phyloP scores from a whole-genome alignment of 192 early-diverging fungal genomes.

The Gigaspora rosea region DNA sequence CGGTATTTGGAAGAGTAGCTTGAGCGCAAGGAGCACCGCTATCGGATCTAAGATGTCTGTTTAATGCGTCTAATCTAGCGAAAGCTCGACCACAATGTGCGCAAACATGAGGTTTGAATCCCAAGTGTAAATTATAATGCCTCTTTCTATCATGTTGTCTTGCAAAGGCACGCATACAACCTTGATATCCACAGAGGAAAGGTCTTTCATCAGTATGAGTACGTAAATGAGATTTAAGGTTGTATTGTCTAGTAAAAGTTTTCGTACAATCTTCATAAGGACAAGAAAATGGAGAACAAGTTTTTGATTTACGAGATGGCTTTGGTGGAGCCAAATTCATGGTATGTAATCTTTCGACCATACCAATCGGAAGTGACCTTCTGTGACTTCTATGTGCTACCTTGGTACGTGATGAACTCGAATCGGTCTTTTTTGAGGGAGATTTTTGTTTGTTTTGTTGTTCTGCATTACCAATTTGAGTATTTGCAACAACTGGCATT shows the following conservation, averaged over 20 bases:
- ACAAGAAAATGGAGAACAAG: slow-evolving; percentile 22
- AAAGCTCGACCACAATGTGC: slow-evolving; percentile 73
- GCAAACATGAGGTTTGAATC: slow-evolving; percentile 75
- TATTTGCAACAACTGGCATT: background rate
- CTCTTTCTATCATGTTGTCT: slow-evolving; percentile 93
- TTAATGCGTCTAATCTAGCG: slow-evolving; percentile 80
- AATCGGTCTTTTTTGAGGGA: background rate
- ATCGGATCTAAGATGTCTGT: slow-evolving; percentile 68
- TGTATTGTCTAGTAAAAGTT: slow-evolving; percentile 75
- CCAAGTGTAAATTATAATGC: slow-evolving; percentile 78
- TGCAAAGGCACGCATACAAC: slow-evolving; percentile 79
- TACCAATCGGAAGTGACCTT: slow-evolving; percentile 14
- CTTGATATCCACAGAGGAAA: slow-evolving; percentile 63
- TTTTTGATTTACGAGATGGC: slow-evolving; percentile 27
- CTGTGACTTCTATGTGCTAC: slow-evolving; percentile 8
- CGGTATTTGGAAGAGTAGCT: slow-evolving; percentile 31
- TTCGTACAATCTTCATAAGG: slow-evolving; percentile 62
- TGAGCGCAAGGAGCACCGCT: slow-evolving; percentile 59
- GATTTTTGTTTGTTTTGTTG: too few species aligned
- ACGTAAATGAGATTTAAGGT: slow-evolving; percentile 72
- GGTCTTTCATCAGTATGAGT: slow-evolving; percentile 77
- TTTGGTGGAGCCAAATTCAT: slow-evolving; percentile 31
- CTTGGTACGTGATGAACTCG: background rate
- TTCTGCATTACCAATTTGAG: too few species aligned
- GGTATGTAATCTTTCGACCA: slow-evolving; percentile 25